Evolutionary conservation across 2,329 filamentous ascomycete genomes (phyloP).

Genomic region (Xylaria sp.): DNA sequence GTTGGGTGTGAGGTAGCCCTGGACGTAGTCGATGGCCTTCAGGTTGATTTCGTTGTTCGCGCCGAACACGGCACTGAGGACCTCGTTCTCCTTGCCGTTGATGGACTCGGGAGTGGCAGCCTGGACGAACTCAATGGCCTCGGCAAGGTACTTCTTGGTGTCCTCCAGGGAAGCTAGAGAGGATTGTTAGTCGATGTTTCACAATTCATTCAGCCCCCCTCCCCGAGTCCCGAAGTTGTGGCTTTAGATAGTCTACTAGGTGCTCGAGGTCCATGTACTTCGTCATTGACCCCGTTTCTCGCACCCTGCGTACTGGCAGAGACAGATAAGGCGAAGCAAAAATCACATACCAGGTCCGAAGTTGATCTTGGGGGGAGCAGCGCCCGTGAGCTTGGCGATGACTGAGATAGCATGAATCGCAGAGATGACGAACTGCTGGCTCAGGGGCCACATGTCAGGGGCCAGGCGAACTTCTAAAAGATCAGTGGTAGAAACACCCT

Average conservation of each 20-base stretch:
- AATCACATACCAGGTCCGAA: conserved; percentile 46
- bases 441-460: conserved; percentile 57
- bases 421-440: conserved; percentile 53
- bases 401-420: conserved; percentile 43
- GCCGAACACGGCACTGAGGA: conserved; percentile 22
- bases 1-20: conserved; percentile 65
- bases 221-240: background rate
- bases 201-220: background rate
- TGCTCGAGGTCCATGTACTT: no score
- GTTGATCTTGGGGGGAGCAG: conserved; percentile 42
- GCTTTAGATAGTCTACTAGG: background rate
- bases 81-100: conserved; percentile 46
- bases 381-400: conserved; percentile 50
- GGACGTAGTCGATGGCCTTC: conserved; percentile 55
- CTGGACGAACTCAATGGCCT: conserved; percentile 46
- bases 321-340: background rate
- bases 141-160: conserved; percentile 50
- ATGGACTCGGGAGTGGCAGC: conserved; percentile 48
- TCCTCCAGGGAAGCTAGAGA: conserved; percentile 46
- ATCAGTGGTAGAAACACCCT: conserved; percentile 35
- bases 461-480: conserved; percentile 50
- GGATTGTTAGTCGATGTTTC: conserved; percentile 10
- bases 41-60: conserved; percentile 41
- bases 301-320: background rate
- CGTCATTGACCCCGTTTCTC: background rate